Evolutionary conservation across 1,284 basidiomycete genomes (phyloP).

Genomic region (Heimioporus punctisporus): DNA sequence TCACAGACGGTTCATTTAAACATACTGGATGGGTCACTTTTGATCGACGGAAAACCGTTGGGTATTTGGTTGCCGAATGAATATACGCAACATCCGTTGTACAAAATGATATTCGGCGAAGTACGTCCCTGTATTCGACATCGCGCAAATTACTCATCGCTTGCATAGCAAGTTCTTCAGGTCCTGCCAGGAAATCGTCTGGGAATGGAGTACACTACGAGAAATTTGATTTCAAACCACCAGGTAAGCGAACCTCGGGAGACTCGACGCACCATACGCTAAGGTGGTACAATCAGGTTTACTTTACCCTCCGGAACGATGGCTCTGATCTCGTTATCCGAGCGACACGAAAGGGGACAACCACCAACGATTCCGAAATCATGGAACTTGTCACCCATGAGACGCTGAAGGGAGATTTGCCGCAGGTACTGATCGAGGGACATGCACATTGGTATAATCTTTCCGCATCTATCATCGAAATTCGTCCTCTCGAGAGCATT

Average conservation of each 20-base stretch:
- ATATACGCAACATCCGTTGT: conserved; percentile 37
- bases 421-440: conserved; percentile 32
- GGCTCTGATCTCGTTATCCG: neutral
- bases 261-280: neutral
- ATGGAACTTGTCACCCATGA: neutral
- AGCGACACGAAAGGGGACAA: neutral
- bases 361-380: neutral
- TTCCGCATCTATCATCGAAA: conserved; percentile 30
- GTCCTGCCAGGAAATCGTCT: neutral
- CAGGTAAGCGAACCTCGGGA: neutral
- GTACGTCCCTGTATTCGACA: neutral
- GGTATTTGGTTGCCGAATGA: conserved; percentile 37
- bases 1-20: conserved; percentile 39
- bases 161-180: neutral
- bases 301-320: neutral
- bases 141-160: neutral
- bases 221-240: neutral
- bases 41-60: conserved; percentile 43
- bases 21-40: conserved; percentile 40
- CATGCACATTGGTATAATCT: conserved; percentile 42
- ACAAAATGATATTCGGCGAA: conserved; percentile 15
- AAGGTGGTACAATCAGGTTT: neutral
- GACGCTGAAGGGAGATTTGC: conserved; percentile 38
- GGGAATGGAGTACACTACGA: neutral
- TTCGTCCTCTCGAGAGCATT: conserved; percentile 30